These are phyloP conservation scores for Onygenales sp. DNA, from an alignment of 2,329 filamentous ascomycete genomes.

Conservation along the genomic window DNA sequence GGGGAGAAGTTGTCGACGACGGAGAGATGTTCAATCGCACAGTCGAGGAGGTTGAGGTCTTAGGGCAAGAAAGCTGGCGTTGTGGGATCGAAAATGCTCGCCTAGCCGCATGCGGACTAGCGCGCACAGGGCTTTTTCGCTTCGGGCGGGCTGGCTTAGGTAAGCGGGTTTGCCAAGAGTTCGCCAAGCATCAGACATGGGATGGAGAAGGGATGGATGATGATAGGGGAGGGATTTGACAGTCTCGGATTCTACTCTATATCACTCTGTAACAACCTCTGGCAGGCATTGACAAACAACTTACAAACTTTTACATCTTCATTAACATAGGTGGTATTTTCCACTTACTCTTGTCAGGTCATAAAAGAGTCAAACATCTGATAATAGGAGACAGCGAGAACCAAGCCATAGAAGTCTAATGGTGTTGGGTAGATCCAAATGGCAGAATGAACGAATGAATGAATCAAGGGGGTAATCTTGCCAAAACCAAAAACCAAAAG, in stretches of 20 bases:
- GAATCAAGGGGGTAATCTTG: too few species aligned
- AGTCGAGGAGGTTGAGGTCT: neutral
- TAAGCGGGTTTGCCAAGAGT: neutral
- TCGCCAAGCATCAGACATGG: neutral
- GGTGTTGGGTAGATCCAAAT: neutral
- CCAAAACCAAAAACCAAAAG: too few species aligned
- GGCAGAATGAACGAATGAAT: neutral
- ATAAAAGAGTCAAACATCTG: too few species aligned
- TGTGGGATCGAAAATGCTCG: constrained; percentile 1
- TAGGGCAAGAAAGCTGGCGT: neutral
- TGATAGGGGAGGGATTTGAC: neutral
- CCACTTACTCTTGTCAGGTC: too few species aligned
- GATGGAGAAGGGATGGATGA: neutral
- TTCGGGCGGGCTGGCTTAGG: neutral
- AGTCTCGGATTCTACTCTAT: too few species aligned
- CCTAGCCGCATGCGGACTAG: constrained; percentile 8
- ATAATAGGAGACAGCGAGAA: too few species aligned
- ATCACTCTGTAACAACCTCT: too few species aligned
- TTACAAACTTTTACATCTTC: too few species aligned
- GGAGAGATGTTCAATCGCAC: constrained; percentile 3
- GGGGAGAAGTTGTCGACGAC: constrained; percentile 14
- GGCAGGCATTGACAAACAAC: too few species aligned
- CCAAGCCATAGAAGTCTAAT: too few species aligned
- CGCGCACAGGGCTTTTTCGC: neutral
- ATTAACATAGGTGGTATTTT: too few species aligned